phyloP scores from a whole-genome alignment of 805 yeast genomes.

The Kazachstania psychrophila region DNA sequence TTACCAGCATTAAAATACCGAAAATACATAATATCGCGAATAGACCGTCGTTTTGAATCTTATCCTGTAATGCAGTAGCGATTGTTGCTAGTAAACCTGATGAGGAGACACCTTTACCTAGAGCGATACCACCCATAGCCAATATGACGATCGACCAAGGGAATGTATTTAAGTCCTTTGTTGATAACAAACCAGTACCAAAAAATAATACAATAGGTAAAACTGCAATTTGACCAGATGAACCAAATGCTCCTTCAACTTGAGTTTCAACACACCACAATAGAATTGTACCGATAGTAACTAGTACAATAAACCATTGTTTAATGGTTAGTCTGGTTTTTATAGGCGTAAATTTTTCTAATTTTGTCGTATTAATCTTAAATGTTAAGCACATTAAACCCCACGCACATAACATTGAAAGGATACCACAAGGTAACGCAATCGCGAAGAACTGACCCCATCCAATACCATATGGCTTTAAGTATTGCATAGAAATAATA shows the following conservation, averaged over 20 bases:
- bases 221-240: conserved; percentile 85
- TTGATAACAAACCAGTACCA: conserved; percentile 76
- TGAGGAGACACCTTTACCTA: conserved; percentile 89
- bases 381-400: conserved; percentile 50
- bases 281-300: conserved; percentile 62
- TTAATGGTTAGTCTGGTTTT: conserved; percentile 55
- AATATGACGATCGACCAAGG: conserved; percentile 93
- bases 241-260: conserved; percentile 68
- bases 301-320: conserved; percentile 66
- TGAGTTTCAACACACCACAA: conserved; percentile 85
- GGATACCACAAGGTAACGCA: conserved; percentile 69
- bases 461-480: conserved; percentile 54
- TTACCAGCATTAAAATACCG: conserved; percentile 71
- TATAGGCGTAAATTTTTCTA: conserved; percentile 41
- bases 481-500: conserved; percentile 75
- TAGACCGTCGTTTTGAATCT: conserved; percentile 52
- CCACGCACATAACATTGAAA: conserved; percentile 63
- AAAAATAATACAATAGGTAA: conserved; percentile 80
- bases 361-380: conserved; percentile 39
- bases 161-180: conserved; percentile 85
- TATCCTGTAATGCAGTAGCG: conserved; percentile 57
- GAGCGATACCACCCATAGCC: conserved; percentile 96
- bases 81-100: conserved; percentile 78
- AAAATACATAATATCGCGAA: conserved; percentile 71
- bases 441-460: conserved; percentile 94